A percentile compares a stretch with the other conserved stretches of the same genome.
Evolutionary conservation across 441 rosid species (phyloP).

Genomic region (Populus hybrid): DNA sequence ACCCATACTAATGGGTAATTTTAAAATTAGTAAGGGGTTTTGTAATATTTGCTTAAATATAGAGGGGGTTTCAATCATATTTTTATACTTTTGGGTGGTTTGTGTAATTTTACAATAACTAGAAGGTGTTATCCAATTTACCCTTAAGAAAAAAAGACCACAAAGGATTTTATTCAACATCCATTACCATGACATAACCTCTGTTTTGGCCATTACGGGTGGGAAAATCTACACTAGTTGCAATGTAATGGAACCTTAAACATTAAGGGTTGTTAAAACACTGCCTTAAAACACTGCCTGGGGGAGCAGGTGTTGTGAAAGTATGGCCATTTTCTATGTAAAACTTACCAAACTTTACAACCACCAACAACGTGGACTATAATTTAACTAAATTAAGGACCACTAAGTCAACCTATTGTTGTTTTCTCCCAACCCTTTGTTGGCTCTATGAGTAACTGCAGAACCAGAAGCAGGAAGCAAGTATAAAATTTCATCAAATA

Average conservation of each 20-base stretch:
- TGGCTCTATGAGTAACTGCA: not conserved
- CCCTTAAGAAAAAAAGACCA: not conserved
- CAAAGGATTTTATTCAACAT: not conserved
- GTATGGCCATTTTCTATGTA: not conserved
- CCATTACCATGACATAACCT: not conserved
- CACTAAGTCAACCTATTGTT: not conserved
- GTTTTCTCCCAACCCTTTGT: not conserved
- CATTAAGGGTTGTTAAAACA: not conserved
- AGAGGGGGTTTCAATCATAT: not conserved
- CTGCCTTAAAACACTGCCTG: not conserved
- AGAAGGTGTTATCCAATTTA: not conserved
- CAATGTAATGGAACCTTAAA: not conserved
- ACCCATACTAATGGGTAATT: not conserved
- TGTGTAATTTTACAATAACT: not conserved
- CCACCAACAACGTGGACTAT: not conserved
- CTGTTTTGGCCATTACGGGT: not conserved
- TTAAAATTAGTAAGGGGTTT: not conserved
- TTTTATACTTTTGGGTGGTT: not conserved
- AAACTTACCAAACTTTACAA: not conserved
- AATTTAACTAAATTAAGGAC: not conserved
- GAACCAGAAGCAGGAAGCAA: not conserved
- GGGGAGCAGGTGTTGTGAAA: not conserved
- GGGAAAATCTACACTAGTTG: not conserved
- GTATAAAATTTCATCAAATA: not conserved
- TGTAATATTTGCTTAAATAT: not conserved